Conservation (phyloP, 208 protist species). For the Leptomonas pyrrhocoris region DNA sequence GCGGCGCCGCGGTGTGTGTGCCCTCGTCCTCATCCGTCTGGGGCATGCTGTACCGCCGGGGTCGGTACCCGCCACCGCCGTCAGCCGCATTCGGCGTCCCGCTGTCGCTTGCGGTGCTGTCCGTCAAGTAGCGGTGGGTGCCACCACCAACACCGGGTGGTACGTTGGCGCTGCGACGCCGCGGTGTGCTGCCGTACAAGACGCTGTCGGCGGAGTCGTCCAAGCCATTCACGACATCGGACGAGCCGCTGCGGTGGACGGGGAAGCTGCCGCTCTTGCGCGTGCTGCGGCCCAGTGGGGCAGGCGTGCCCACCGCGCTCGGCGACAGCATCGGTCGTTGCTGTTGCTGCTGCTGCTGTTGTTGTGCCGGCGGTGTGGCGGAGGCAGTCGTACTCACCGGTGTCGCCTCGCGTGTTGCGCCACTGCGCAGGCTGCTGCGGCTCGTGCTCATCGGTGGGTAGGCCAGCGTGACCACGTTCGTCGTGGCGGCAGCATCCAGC, state of each 20-base stretch:
- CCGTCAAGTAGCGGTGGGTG: slow-evolving; percentile 13
- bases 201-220: slow-evolving; percentile 34
- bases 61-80: background rate
- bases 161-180: background rate
- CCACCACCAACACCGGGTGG: background rate
- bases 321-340: slow-evolving; percentile 6
- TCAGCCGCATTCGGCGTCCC: background rate
- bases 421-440: slow-evolving; percentile 17
- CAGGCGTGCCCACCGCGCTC: background rate
- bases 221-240: slow-evolving; percentile 21
- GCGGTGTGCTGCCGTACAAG: slow-evolving; percentile 14
- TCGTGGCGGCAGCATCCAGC: background rate
- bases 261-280: slow-evolving; percentile 9
- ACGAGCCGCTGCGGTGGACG: slow-evolving; percentile 13
- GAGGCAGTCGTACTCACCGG: background rate
- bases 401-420: background rate
- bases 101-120: slow-evolving; percentile 15
- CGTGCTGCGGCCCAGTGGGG: slow-evolving; percentile 1
- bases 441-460: background rate
- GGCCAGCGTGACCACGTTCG: background rate
- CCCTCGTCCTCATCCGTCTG: slow-evolving; percentile 22
- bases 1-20: background rate
- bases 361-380: background rate
- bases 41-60: slow-evolving; percentile 16
- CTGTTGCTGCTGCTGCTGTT: slow-evolving; percentile 3